phyloP scores from a whole-genome alignment of 2,329 filamentous ascomycete genomes.

The Hypoxylon sp. region DNA sequence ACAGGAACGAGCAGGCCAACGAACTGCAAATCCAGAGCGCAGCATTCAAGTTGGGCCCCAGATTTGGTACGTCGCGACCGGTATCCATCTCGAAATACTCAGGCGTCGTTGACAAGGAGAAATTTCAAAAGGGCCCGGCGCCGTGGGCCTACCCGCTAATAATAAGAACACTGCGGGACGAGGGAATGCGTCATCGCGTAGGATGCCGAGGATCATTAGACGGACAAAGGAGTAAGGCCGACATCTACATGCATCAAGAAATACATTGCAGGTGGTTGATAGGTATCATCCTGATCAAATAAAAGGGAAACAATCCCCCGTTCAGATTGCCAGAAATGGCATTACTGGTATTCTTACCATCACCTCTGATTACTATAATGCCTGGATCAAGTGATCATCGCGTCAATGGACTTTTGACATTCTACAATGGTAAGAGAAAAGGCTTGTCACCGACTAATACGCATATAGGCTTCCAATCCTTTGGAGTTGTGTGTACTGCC shows the following conservation, averaged over 20 bases:
- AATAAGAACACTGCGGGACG: conserved; percentile 10
- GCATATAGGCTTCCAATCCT: not conserved
- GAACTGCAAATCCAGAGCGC: conserved; percentile 20
- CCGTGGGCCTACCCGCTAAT: conserved; percentile 17
- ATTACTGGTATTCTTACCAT: not conserved
- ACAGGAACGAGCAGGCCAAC: conserved; percentile 18
- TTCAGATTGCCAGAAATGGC: not conserved
- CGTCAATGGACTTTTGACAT: not conserved
- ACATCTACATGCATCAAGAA: not conserved
- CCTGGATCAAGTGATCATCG: not conserved
- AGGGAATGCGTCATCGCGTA: conserved; percentile 22
- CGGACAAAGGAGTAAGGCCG: not conserved
- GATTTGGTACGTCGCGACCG: conserved; percentile 17
- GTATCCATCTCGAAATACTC: conserved; percentile 20
- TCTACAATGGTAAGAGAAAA: not conserved
- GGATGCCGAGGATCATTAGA: conserved; percentile 11
- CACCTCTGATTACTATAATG: not conserved
- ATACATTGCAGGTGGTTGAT: conserved; percentile 2
- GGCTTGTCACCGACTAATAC: not conserved
- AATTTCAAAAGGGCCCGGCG: not conserved
- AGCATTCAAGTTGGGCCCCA: conserved; percentile 19
- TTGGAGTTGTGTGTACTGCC: not conserved
- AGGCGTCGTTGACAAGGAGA: conserved; percentile 12
- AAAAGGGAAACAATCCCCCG: conserved; percentile 9
- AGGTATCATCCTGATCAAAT: conserved; percentile 5